A percentile compares a stretch with the other conserved stretches of the same genome.
Conservation (phyloP, 1,284 basidiomycete species). For the Mrakiaceae sp. region DNA sequence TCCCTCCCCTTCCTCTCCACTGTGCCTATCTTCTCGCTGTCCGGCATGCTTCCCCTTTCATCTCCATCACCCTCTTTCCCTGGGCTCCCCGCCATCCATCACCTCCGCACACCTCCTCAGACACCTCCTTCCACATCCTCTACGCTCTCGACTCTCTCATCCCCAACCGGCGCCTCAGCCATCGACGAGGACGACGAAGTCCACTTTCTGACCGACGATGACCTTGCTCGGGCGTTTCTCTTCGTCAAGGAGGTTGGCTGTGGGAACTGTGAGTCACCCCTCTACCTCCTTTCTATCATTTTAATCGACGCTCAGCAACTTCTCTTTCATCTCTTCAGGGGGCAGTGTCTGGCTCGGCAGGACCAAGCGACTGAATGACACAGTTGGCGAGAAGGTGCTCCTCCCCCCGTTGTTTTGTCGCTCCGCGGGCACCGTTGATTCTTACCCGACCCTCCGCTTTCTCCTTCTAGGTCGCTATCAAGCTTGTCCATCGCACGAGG, state of each 20-base stretch:
- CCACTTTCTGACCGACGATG: slow-evolving; percentile 25
- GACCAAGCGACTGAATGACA: slow-evolving; percentile 15
- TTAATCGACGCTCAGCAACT: not conserved
- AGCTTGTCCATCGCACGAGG: slow-evolving; percentile 72
- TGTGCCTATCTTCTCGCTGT: too few species aligned
- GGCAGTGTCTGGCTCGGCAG: slow-evolving; percentile 32
- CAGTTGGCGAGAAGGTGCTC: slow-evolving; percentile 4
- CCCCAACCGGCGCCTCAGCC: too few species aligned
- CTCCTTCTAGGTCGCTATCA: slow-evolving; percentile 59
- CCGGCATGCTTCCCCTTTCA: too few species aligned
- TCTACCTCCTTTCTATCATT: not conserved
- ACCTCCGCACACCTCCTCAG: too few species aligned
- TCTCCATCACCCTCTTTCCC: too few species aligned
- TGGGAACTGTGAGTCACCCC: slow-evolving; percentile 20
- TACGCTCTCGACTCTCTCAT: too few species aligned
- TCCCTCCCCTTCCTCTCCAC: too few species aligned
- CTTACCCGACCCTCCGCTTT: not conserved
- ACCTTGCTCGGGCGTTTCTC: slow-evolving; percentile 26
- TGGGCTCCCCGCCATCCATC: too few species aligned
- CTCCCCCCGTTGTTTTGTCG: slow-evolving; percentile 1
- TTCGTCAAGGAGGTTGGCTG: slow-evolving; percentile 32
- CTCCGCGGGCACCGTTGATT: slow-evolving; percentile 13
- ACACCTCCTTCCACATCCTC: too few species aligned
- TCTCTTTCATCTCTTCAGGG: slow-evolving; percentile 16
- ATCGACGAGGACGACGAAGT: not conserved